Evolutionary conservation across 2,329 filamentous ascomycete genomes (phyloP).

Genomic region (Pseudopyrenochaeta lycopersici): DNA sequence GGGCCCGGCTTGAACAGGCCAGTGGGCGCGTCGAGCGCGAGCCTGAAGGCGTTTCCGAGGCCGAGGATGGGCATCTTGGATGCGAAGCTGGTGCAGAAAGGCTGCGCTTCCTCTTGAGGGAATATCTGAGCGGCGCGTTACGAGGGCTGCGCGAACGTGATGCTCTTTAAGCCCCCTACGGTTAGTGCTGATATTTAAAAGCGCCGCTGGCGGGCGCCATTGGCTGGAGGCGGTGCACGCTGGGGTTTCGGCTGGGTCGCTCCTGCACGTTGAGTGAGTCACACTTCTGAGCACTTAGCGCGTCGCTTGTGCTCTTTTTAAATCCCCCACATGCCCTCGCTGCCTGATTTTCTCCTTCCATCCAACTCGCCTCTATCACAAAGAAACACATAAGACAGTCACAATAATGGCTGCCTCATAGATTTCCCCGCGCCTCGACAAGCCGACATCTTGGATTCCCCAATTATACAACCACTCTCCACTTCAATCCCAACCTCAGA

Average conservation of each 20-base stretch:
- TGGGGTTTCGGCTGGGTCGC: constrained; percentile 9
- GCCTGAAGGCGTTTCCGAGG: neutral
- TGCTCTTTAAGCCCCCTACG: constrained; percentile 1
- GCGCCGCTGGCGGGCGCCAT: constrained; percentile 7
- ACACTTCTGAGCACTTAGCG: constrained; percentile 25
- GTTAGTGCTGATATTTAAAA: constrained; percentile 25
- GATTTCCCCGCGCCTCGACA: constrained; percentile 34
- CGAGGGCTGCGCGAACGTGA: constrained; percentile 7
- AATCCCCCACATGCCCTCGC: constrained; percentile 36
- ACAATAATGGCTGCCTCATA: constrained; percentile 52
- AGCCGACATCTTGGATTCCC: constrained; percentile 44
- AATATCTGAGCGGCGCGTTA: neutral
- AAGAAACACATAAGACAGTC: constrained; percentile 41
- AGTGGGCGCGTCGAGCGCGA: neutral
- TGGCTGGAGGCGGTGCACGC: constrained; percentile 8
- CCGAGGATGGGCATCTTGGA: neutral
- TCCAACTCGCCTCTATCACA: constrained; percentile 28
- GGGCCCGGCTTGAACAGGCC: too few relatives aligned
- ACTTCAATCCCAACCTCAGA: constrained; percentile 47
- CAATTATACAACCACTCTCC: constrained; percentile 29
- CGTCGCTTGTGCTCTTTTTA: constrained; percentile 32
- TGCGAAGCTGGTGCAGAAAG: neutral
- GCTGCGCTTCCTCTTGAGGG: neutral
- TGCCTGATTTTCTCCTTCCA: constrained; percentile 42
- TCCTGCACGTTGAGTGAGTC: constrained; percentile 29